Evolutionary conservation across 345 rosid species (phyloP).

Genomic region (Lumnitzera racemosa): DNA sequence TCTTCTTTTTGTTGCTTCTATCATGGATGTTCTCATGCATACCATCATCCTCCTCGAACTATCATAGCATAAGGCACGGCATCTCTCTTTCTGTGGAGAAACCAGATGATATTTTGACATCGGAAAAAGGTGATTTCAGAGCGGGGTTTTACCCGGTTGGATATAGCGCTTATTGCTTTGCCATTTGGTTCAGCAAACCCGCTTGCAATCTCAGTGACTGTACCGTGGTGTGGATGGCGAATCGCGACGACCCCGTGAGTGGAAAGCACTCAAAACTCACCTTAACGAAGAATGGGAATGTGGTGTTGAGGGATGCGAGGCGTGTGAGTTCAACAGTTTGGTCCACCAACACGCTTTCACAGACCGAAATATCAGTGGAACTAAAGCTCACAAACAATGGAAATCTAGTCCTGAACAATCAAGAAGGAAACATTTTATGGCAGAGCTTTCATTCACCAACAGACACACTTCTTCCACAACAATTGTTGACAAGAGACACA

Average conservation of each 20-base stretch:
- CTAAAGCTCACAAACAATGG: conserved; percentile 17
- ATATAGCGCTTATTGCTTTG: conserved; percentile 16
- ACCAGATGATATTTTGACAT: conserved; percentile 7
- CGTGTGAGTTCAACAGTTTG: conserved; percentile 2
- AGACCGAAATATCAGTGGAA: not conserved
- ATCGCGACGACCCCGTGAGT: conserved; percentile 31
- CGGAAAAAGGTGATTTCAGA: conserved; percentile 8
- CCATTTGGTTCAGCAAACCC: conserved; percentile 20
- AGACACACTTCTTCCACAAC: conserved; percentile 29
- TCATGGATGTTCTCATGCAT: too few species aligned
- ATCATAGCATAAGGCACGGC: conserved; percentile 2
- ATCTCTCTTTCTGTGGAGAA: conserved; percentile 12
- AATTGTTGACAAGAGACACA: conserved; percentile 18
- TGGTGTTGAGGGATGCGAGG: conserved; percentile 13
- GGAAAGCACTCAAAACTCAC: conserved; percentile 27
- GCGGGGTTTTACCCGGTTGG: conserved; percentile 20
- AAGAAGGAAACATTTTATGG: conserved; percentile 10
- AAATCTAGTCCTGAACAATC: conserved; percentile 18
- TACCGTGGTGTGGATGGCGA: conserved; percentile 31
- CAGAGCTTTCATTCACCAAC: conserved; percentile 33
- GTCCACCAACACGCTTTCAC: conserved; percentile 8
- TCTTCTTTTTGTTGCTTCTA: too few species aligned
- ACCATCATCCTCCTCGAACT: not conserved
- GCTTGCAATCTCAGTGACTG: not conserved
- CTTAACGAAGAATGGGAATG: conserved; percentile 5